Evolutionary conservation across 306 rosid species (phyloP).

Genomic region (Ormosia emarginata): DNA sequence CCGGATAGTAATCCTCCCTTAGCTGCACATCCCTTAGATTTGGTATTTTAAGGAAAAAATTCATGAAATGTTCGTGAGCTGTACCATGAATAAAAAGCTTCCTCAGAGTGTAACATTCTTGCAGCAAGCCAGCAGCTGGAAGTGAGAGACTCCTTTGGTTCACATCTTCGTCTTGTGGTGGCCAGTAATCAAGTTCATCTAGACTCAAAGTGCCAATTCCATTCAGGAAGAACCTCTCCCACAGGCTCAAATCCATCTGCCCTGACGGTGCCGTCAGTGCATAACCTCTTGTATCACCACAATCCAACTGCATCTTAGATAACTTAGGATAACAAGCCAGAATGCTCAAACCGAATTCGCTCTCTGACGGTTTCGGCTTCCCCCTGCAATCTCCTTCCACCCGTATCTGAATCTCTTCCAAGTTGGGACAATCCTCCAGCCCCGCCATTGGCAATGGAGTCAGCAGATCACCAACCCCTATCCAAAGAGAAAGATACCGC

Average conservation of each 20-base stretch:
- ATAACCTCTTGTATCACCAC: slow-evolving; percentile 67
- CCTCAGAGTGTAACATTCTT: slow-evolving; percentile 46
- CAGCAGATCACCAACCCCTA: slow-evolving; percentile 59
- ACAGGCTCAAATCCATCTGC: slow-evolving; percentile 64
- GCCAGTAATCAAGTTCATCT: slow-evolving; percentile 66
- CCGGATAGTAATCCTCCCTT: slow-evolving; percentile 64
- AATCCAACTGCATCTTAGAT: slow-evolving; percentile 63
- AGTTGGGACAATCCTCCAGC: slow-evolving; percentile 55
- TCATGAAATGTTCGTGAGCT: slow-evolving; percentile 61
- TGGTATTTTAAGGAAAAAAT: slow-evolving; percentile 39
- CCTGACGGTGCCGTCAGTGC: slow-evolving; percentile 61
- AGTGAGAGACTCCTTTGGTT: slow-evolving; percentile 64
- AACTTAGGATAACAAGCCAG: slow-evolving; percentile 45
- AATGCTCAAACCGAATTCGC: slow-evolving; percentile 51
- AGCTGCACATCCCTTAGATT: slow-evolving; percentile 60
- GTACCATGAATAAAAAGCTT: slow-evolving; percentile 73
- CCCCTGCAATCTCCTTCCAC: slow-evolving; percentile 77
- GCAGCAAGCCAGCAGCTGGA: slow-evolving; percentile 57
- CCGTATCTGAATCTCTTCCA: slow-evolving; percentile 58
- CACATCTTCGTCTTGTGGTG: slow-evolving; percentile 66
- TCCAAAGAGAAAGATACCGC: slow-evolving; percentile 63
- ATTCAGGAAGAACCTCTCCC: slow-evolving; percentile 74
- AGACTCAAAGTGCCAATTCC: slow-evolving; percentile 48
- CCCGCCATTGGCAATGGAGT: slow-evolving; percentile 53
- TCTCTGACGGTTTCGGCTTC: slow-evolving; percentile 37